Evolutionary conservation across 1,139 yeast genomes (phyloP).

Genomic region (Spathaspora sp.): DNA sequence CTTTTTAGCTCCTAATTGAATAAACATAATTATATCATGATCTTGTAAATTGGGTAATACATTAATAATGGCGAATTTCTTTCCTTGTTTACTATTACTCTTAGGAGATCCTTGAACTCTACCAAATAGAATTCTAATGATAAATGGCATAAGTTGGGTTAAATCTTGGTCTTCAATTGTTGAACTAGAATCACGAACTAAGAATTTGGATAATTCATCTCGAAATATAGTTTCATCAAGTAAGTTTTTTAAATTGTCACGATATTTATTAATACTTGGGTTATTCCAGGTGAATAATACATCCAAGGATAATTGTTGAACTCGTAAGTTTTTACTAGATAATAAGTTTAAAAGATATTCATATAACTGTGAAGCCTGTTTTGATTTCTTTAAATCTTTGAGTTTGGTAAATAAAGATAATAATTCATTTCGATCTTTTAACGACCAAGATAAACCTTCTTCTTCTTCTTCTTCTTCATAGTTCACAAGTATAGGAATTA

Average conservation of each 20-base stretch:
- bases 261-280: conserved; percentile 60
- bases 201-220: conserved; percentile 74
- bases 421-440: conserved; percentile 61
- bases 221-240: conserved; percentile 82
- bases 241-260: conserved; percentile 69
- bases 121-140: conserved; percentile 82
- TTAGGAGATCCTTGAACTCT: conserved; percentile 62
- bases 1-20: conserved; percentile 60
- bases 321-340: conserved; percentile 58
- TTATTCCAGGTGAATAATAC: conserved; percentile 69
- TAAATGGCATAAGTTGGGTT: conserved; percentile 61
- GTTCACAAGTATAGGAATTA: conserved; percentile 54
- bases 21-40: conserved; percentile 55
- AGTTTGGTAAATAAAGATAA: conserved; percentile 65
- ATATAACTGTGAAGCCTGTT: conserved; percentile 52
- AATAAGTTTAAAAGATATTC: conserved; percentile 55
- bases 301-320: conserved; percentile 73
- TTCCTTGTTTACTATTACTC: conserved; percentile 70
- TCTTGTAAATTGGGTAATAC: conserved; percentile 64
- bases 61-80: conserved; percentile 74
- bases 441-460: conserved; percentile 44
- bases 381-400: conserved; percentile 57
- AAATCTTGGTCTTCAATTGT: conserved; percentile 61
- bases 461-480: conserved; percentile 25
- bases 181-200: conserved; percentile 45